Evolutionary conservation across 768 basidiomycete genomes (phyloP).

Genomic region (Macrolepiota dolichaula): DNA sequence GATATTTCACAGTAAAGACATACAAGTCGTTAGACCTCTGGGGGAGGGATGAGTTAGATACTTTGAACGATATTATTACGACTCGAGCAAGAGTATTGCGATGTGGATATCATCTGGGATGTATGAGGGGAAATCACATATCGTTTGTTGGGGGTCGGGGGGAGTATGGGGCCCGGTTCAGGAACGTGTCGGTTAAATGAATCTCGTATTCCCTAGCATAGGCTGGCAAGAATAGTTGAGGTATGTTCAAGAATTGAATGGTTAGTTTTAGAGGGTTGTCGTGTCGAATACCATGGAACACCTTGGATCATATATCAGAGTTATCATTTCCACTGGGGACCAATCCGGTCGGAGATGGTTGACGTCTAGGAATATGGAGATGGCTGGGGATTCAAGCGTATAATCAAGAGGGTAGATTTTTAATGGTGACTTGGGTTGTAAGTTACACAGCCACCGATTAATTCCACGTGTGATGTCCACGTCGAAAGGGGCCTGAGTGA

Average conservation of each 20-base stretch:
- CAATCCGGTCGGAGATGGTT: no score
- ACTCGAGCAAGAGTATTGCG: background rate
- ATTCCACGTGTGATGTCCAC: conserved; percentile 3
- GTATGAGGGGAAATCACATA: background rate
- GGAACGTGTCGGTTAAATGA: background rate
- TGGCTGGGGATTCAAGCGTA: no score
- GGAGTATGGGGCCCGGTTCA: background rate
- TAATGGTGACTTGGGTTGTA: background rate
- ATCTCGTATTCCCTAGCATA: background rate
- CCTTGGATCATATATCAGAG: no score
- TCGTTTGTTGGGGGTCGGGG: background rate
- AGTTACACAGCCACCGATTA: conserved; percentile 7
- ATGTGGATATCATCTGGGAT: background rate
- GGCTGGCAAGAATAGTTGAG: background rate
- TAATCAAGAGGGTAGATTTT: no score
- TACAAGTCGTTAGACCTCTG: background rate
- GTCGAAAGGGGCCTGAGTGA: background rate
- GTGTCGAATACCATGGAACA: no score
- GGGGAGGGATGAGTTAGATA: background rate
- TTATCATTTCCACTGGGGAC: no score
- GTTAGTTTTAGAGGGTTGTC: background rate
- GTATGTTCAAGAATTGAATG: no score
- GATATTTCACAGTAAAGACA: background rate
- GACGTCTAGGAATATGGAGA: no score
- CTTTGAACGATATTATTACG: background rate